phyloP scores from a whole-genome alignment of 768 basidiomycete species.

The Collybia nuda region DNA sequence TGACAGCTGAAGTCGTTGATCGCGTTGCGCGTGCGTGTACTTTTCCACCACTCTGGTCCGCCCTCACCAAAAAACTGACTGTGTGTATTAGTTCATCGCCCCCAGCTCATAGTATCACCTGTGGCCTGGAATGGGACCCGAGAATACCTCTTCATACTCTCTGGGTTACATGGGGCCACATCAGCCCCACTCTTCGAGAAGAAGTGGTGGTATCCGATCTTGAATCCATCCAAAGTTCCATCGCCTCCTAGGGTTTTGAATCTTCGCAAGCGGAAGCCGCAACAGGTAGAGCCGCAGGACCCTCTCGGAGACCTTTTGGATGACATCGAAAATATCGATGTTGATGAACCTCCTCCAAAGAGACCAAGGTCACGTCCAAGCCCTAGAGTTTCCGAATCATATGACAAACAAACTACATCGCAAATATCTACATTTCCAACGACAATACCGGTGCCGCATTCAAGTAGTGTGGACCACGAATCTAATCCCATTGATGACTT shows the following conservation, averaged over 20 bases:
- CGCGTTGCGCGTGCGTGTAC: conserved; percentile 49
- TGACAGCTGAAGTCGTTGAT: conserved; percentile 53
- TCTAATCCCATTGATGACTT: background rate
- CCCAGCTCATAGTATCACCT: conserved; percentile 35
- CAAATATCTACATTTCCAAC: background rate
- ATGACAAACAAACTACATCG: background rate
- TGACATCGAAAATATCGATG: conserved; percentile 21
- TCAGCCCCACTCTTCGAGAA: conserved; percentile 27
- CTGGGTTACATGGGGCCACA: conserved; percentile 29
- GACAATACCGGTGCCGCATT: background rate
- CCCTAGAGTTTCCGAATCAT: background rate
- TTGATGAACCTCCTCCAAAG: conserved; percentile 29
- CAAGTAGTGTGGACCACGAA: background rate
- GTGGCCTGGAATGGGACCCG: conserved; percentile 44
- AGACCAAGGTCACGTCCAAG: conserved; percentile 16
- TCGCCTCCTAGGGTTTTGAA: conserved; percentile 25
- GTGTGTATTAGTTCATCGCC: conserved; percentile 32
- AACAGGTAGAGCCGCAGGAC: conserved; percentile 24
- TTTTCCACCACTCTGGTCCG: background rate
- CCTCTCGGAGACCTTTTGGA: conserved; percentile 19
- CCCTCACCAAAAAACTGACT: background rate
- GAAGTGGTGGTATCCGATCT: conserved; percentile 29
- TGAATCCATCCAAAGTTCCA: conserved; percentile 29
- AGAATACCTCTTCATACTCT: conserved; percentile 37
- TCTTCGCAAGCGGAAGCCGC: conserved; percentile 32